phyloP scores from a whole-genome alignment of 257 asterid species.

The Solanum sitiens region DNA sequence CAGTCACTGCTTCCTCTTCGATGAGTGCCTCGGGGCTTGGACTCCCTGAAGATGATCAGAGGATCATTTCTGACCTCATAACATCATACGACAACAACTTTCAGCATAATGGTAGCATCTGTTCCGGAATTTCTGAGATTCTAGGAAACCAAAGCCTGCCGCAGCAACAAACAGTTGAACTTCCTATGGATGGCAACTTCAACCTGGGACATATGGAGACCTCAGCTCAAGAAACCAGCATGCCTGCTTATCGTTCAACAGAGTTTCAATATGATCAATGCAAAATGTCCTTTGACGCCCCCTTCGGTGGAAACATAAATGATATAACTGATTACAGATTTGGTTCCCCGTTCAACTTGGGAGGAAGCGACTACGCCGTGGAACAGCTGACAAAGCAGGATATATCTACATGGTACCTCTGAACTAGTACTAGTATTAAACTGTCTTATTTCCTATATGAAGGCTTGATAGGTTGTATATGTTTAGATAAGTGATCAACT shows the following conservation, averaged over 20 bases:
- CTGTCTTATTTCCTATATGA: not conserved
- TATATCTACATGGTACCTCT: slow-evolving; percentile 8
- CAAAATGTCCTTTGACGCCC: not conserved
- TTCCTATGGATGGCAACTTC: not conserved
- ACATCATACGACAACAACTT: slow-evolving; percentile 34
- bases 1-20: slow-evolving; percentile 9
- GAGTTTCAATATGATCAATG: not conserved
- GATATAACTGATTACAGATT: slow-evolving; percentile 2
- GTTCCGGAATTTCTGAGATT: not conserved
- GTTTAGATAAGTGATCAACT: not conserved
- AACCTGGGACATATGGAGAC: not conserved
- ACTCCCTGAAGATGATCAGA: slow-evolving; percentile 60
- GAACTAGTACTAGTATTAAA: not conserved
- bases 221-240: not conserved
- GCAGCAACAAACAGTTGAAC: not conserved
- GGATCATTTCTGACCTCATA: slow-evolving; percentile 50
- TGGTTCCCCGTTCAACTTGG: slow-evolving; percentile 7
- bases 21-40: slow-evolving; percentile 34
- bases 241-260: not conserved
- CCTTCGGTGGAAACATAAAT: not conserved
- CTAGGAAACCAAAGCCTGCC: not conserved
- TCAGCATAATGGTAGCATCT: slow-evolving; percentile 16
- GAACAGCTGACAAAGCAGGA: slow-evolving; percentile 6
- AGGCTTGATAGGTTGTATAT: not conserved
- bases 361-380: not conserved